Percentiles rank a stretch among this genome's conserved stretches.
Evolutionary conservation across 129 eudicot genomes (phyloP).

Genomic region (Ambrosia artemisiifolia): DNA sequence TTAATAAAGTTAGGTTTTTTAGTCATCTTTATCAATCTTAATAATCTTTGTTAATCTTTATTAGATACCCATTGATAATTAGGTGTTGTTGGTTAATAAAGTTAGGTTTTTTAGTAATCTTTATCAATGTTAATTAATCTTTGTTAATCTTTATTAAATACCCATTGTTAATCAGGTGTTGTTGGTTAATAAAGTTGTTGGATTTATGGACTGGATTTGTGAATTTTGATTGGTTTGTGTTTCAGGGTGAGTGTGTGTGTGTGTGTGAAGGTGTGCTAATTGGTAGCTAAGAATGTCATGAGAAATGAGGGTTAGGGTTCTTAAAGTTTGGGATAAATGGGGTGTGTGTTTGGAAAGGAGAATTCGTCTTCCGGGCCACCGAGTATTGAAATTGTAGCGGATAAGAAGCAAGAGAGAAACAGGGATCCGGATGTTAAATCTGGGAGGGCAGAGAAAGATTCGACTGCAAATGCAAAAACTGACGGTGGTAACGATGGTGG

Average conservation of each 20-base stretch:
- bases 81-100: neutral
- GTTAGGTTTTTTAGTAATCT: slow-evolving; percentile 24
- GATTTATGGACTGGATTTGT: too few species aligned
- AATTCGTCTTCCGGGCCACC: slow-evolving; percentile 53
- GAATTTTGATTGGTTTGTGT: slow-evolving; percentile 19
- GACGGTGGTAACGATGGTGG: slow-evolving; percentile 20
- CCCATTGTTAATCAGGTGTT: too few species aligned
- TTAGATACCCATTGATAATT: neutral
- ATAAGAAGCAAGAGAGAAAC: slow-evolving; percentile 38
- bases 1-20: slow-evolving; percentile 24
- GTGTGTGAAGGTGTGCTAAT: slow-evolving; percentile 26
- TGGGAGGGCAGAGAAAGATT: slow-evolving; percentile 56
- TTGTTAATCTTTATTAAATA: neutral
- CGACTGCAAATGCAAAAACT: slow-evolving; percentile 23
- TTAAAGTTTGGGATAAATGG: slow-evolving; percentile 54
- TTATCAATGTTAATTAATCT: slow-evolving; percentile 4
- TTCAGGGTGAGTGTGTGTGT: slow-evolving; percentile 31
- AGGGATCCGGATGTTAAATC: slow-evolving; percentile 41
- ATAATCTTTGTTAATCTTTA: neutral
- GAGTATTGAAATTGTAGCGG: slow-evolving; percentile 53
- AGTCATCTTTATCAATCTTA: slow-evolving; percentile 14
- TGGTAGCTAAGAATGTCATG: slow-evolving; percentile 45
- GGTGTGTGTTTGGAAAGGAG: slow-evolving; percentile 93
- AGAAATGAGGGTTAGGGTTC: slow-evolving; percentile 70
- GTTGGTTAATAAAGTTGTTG: too few species aligned